phyloP scores from a whole-genome alignment of 1,139 yeast genomes.

The Lodderomyces elongisporus region DNA sequence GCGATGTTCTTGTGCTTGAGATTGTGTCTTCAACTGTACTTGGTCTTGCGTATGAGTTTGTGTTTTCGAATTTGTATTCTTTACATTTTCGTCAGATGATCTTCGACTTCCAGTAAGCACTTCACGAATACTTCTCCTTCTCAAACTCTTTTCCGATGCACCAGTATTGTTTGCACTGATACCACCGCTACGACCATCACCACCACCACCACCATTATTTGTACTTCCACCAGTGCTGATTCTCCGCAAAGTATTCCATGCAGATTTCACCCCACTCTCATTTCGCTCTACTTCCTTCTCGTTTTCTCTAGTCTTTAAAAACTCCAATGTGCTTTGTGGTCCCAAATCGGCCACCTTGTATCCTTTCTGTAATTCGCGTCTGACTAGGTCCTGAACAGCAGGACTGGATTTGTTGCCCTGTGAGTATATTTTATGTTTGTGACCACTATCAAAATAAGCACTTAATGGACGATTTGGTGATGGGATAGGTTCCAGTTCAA shows the following conservation, averaged over 20 bases:
- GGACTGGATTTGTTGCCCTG: constrained; percentile 20
- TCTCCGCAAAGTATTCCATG: constrained; percentile 4
- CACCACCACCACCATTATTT: constrained; percentile 40
- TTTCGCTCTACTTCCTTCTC: constrained; percentile 15
- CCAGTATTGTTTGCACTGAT: constrained; percentile 21
- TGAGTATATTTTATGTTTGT: constrained; percentile 8
- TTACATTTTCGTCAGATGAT: constrained; percentile 10
- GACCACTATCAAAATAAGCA: constrained; percentile 11
- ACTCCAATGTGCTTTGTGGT: constrained; percentile 40
- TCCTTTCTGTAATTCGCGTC: constrained; percentile 27
- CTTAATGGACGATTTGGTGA: constrained; percentile 12
- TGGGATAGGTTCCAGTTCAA: constrained; percentile 7
- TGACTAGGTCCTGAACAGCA: constrained; percentile 32
- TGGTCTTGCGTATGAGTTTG: constrained; percentile 12
- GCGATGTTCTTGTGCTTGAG: background rate
- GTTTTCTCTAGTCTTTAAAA: constrained; percentile 46
- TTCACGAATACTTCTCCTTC: constrained; percentile 37
- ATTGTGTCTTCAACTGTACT: background rate
- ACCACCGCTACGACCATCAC: no score
- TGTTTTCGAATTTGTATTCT: constrained; percentile 36
- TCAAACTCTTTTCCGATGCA: constrained; percentile 14
- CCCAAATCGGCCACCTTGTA: constrained; percentile 15
- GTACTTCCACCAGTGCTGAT: constrained; percentile 41
- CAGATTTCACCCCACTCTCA: constrained; percentile 4
- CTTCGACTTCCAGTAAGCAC: constrained; percentile 35